These are phyloP conservation scores for Quillaja saponaria DNA, from an alignment of 306 rosid genomes.

Conservation along the genomic window DNA sequence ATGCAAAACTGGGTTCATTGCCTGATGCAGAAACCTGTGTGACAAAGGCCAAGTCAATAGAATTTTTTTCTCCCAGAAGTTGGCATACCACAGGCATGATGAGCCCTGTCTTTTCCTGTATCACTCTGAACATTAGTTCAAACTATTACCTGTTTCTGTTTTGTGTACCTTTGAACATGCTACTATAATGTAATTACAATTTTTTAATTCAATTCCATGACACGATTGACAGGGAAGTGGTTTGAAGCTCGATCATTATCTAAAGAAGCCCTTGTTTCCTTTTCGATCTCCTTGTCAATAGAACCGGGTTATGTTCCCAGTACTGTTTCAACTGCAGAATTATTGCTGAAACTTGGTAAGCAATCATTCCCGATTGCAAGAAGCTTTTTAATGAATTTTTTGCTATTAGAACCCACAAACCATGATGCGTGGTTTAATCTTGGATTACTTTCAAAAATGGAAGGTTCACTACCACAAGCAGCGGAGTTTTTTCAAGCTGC, in stretches of 20 bases:
- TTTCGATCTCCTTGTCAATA: constrained; percentile 59
- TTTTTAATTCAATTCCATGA: constrained; percentile 6
- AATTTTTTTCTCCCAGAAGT: constrained; percentile 57
- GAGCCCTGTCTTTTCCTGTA: constrained; percentile 1
- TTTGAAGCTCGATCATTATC: constrained; percentile 58
- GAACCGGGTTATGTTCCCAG: constrained; percentile 77
- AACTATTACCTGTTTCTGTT: background rate
- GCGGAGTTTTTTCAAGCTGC: constrained; percentile 87
- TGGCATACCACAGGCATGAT: constrained; percentile 71
- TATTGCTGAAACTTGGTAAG: constrained; percentile 58
- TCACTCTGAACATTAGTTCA: background rate
- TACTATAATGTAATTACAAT: constrained; percentile 3
- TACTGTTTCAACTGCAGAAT: constrained; percentile 64
- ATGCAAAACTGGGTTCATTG: constrained; percentile 54
- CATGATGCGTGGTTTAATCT: constrained; percentile 81
- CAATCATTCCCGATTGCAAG: constrained; percentile 68
- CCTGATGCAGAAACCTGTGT: constrained; percentile 79
- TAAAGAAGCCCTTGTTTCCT: constrained; percentile 75
- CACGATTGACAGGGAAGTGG: constrained; percentile 46
- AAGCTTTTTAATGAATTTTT: constrained; percentile 74
- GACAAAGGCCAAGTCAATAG: constrained; percentile 60
- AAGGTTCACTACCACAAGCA: constrained; percentile 69
- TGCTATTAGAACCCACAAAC: constrained; percentile 71
- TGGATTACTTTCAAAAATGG: constrained; percentile 61
- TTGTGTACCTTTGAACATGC: constrained; percentile 13